These are phyloP conservation scores for Coprinopsis strossmayeri DNA, from an alignment of 768 basidiomycete genomes.

Conservation along the genomic window DNA sequence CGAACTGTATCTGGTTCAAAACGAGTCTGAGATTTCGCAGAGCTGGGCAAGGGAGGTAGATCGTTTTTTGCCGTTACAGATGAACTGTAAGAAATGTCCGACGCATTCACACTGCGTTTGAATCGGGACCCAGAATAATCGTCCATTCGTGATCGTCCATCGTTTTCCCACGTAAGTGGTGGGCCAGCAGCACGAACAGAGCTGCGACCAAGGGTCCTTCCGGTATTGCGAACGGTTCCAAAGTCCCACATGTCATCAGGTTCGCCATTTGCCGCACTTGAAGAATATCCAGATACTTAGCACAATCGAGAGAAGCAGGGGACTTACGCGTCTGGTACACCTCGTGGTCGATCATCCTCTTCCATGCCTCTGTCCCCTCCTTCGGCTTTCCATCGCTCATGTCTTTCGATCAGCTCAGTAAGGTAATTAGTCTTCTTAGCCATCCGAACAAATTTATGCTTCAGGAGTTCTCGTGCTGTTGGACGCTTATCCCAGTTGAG, in stretches of 20 bases:
- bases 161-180: slow-evolving; percentile 76
- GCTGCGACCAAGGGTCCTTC: slow-evolving; percentile 65
- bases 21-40: slow-evolving; percentile 17
- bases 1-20: slow-evolving; percentile 67
- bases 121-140: slow-evolving; percentile 25
- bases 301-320: slow-evolving; percentile 3
- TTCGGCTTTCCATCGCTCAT: slow-evolving; percentile 89
- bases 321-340: slow-evolving; percentile 56
- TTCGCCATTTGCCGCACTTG: slow-evolving; percentile 49
- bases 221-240: slow-evolving; percentile 83
- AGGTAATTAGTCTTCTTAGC: slow-evolving; percentile 94
- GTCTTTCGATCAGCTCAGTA: slow-evolving; percentile 92
- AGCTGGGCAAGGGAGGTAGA: slow-evolving; percentile 50
- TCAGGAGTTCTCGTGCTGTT: slow-evolving; percentile 88
- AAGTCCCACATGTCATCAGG: slow-evolving; percentile 94
- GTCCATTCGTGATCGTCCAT: slow-evolving; percentile 44
- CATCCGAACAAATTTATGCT: slow-evolving; percentile 92
- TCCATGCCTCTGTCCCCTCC: slow-evolving; percentile 67
- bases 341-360: slow-evolving; percentile 59
- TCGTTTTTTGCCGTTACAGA: slow-evolving; percentile 51
- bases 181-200: slow-evolving; percentile 58
- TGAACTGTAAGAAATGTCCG: slow-evolving; percentile 34
- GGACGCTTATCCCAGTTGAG: slow-evolving; percentile 58
- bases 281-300: slow-evolving; percentile 2
- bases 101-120: slow-evolving; percentile 21